phyloP scores from a whole-genome alignment of 2,329 filamentous ascomycete species.

The Zymoseptoria tritici region DNA sequence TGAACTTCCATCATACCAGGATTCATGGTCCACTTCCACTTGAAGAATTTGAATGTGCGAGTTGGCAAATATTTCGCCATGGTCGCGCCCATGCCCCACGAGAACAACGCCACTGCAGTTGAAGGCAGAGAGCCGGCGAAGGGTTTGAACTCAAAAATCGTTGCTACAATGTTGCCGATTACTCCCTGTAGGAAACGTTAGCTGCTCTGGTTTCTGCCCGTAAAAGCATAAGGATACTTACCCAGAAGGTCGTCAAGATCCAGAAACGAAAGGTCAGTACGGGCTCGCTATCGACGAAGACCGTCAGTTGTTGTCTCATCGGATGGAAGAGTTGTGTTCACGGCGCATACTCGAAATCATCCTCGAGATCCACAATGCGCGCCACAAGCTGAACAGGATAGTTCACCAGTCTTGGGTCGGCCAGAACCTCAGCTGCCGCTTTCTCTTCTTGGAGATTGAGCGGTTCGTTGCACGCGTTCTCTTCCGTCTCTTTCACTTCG shows the following conservation, averaged over 20 bases:
- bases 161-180: slow-evolving; percentile 10
- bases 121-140: slow-evolving; percentile 4
- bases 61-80: slow-evolving; percentile 19
- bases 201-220: too few species aligned
- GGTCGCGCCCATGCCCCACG: slow-evolving; percentile 11
- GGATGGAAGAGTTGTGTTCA: too few species aligned
- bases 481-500: too few species aligned
- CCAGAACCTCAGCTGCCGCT: too few species aligned
- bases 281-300: slow-evolving; percentile 4
- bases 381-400: too few species aligned
- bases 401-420: too few species aligned
- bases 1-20: slow-evolving; percentile 8
- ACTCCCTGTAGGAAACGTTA: too few species aligned
- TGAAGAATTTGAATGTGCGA: slow-evolving; percentile 20
- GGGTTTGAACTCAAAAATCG: slow-evolving; percentile 15
- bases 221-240: background rate
- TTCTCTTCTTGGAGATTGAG: too few species aligned
- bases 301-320: too few species aligned
- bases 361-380: too few species aligned
- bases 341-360: too few species aligned
- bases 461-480: too few species aligned
- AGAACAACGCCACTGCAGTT: slow-evolving; percentile 9
- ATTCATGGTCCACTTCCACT: slow-evolving; percentile 28
- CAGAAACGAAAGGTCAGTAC: slow-evolving; percentile 16
- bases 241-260: slow-evolving; percentile 13